Evolutionary conservation across 148 eudicot genomes (phyloP), one percentile per base, ranked within the genome.

Genomic region (Spergularia marina): DNA sequence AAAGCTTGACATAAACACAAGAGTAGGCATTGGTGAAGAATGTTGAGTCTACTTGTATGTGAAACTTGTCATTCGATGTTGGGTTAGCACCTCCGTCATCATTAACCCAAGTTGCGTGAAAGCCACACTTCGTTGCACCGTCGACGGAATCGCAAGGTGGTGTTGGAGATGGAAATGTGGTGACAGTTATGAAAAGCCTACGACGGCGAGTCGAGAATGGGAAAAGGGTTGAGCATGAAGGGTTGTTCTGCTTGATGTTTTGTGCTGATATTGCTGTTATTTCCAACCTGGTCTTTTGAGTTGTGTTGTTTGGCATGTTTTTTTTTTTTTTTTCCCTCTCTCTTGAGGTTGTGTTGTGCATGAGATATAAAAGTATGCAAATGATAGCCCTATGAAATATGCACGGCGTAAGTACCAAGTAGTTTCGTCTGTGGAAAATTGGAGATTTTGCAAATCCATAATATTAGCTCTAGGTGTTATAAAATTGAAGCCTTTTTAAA

Each of bases 1-100:
- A 85, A 0, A 90, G 36, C 40, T 83, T 76, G 16, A 90, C 77
- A 62, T 79, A 81, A 54, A 90, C 36, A n/a, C 78, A 79, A 1
- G 87, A 82, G 12, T 40, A 52, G 62, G 12, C 65, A 12, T 36
- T 21, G 0, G 10, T 68, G 63, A 88, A 77, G 20, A 84, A 83
- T 53, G 81, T 65, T 17, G 79, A 72, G 78, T 83, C 82, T 39
- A 90, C 61, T 10, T 85, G 81, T 68, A 90, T 60, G 6, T 60
- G 75, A 67, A 90, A 86, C 76, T 78, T 85, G 68, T 86, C 91
- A 44, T 88, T 87, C 94, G 91, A 90, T 6, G 74, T 86, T 6
- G 89, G 89, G 67, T 89, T 81, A 7, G 16, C 21, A 21, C 90
- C 87, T n/a, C 91, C 90, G 13, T 68, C 52, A 7, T 83, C 79